Evolutionary conservation across 2,329 filamentous ascomycete species (phyloP).

Genomic region (Monilinia vaccinii-corymbosi): DNA sequence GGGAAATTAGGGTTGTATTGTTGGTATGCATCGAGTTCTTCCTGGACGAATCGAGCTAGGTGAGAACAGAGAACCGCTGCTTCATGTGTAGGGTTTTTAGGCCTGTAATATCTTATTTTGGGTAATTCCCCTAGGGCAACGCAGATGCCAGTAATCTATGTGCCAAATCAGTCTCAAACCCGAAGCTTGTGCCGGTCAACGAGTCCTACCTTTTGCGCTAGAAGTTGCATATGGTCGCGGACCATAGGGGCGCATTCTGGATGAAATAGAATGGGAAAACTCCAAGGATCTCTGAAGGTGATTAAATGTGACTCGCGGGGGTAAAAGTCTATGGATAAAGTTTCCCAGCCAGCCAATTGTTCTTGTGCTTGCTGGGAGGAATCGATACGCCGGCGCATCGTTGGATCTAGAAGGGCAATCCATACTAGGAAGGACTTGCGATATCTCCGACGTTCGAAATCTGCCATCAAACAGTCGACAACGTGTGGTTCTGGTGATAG

Average conservation of each 20-base stretch:
- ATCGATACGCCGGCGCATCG: conserved; percentile 66
- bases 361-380: conserved; percentile 58
- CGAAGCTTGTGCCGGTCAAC: background rate
- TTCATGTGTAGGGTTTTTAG: conserved; percentile 67
- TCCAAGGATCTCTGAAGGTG: conserved; percentile 91
- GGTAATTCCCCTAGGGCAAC: conserved; percentile 91
- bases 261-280: conserved; percentile 87
- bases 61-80: conserved; percentile 81
- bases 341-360: conserved; percentile 70
- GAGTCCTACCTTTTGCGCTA: conserved; percentile 74
- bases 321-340: conserved; percentile 80
- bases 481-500: conserved; percentile 79
- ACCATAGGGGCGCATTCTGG: conserved; percentile 81
- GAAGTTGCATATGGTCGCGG: conserved; percentile 67
- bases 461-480: conserved; percentile 87
- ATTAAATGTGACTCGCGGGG: conserved; percentile 86
- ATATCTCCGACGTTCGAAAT: conserved; percentile 80
- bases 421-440: conserved; percentile 73
- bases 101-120: conserved; percentile 82
- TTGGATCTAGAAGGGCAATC: conserved; percentile 65
- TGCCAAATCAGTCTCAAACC: conserved; percentile 15
- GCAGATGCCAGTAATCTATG: conserved; percentile 77
- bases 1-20: conserved; percentile 80
- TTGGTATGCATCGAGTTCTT: conserved; percentile 82
- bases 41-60: conserved; percentile 82